These are phyloP conservation scores for Dioscorea zingiberensis DNA, from an alignment of 106 monocot species.

Conservation along the genomic window DNA sequence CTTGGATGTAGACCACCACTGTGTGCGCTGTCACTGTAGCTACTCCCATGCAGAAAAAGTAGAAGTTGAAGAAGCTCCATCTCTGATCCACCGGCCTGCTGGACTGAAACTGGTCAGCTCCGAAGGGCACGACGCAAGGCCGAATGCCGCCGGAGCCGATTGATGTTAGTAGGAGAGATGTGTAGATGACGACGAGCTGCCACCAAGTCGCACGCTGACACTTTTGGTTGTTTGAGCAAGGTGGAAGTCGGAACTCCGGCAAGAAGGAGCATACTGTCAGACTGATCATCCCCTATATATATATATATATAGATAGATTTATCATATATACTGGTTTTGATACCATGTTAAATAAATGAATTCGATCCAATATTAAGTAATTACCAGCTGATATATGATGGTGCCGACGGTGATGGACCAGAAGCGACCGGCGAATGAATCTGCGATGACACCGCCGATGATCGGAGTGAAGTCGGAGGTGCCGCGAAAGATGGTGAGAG, in stretches of 20 bases:
- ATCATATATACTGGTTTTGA: too few species aligned
- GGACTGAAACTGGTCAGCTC: conserved; percentile 69
- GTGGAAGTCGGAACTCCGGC: conserved; percentile 41
- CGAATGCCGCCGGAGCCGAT: conserved; percentile 79
- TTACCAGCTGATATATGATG: conserved; percentile 44
- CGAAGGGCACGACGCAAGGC: conserved; percentile 72
- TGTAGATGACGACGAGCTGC: conserved; percentile 52
- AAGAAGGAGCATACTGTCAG: conserved; percentile 46
- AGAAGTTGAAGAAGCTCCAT: conserved; percentile 44
- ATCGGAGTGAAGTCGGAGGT: conserved; percentile 51
- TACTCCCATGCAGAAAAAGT: conserved; percentile 29
- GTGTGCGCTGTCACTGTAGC: conserved; percentile 24
- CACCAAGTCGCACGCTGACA: conserved; percentile 28
- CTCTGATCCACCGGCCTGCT: background rate
- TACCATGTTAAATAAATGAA: too few species aligned
- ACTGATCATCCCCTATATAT: conserved; percentile 44
- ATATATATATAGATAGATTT: too few species aligned
- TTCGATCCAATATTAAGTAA: too few species aligned
- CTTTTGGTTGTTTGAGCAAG: conserved; percentile 3
- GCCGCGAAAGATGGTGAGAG: conserved; percentile 55
- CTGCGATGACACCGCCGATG: conserved; percentile 51
- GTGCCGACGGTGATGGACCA: conserved; percentile 60
- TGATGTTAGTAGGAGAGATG: conserved; percentile 49
- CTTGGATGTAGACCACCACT: conserved; percentile 39
- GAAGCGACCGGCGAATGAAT: conserved; percentile 75